Conservation (phyloP, 306 rosid species). For the Rubus idaeus region DNA sequence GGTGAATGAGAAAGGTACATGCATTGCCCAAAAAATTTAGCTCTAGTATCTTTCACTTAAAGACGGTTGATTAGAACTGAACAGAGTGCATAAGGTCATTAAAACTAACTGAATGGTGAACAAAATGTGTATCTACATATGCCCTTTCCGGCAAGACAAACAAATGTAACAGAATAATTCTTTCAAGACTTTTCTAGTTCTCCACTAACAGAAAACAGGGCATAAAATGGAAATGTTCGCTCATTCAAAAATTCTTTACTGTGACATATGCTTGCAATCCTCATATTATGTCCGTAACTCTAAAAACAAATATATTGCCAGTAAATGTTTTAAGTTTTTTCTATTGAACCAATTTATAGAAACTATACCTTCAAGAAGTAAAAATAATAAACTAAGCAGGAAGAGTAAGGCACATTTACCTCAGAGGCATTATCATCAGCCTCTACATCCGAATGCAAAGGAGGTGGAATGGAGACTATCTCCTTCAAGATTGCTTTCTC, state of each 20-base stretch:
- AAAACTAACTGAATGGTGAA: not conserved
- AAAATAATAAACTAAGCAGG: not conserved
- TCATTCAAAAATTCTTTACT: not conserved
- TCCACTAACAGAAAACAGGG: not conserved
- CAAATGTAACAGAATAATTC: not conserved
- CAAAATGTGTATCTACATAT: not conserved
- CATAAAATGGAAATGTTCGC: not conserved
- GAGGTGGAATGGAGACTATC: slow-evolving; percentile 38
- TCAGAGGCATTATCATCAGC: slow-evolving; percentile 59
- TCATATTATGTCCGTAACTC: not conserved
- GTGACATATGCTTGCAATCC: not conserved
- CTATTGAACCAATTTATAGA: not conserved
- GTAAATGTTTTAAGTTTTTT: not conserved
- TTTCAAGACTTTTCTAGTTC: not conserved
- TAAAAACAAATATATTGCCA: not conserved
- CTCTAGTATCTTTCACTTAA: not conserved
- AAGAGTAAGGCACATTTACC: slow-evolving; percentile 42
- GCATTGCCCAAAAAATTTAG: not conserved
- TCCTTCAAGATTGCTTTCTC: slow-evolving; percentile 66
- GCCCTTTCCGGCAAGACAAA: no score
- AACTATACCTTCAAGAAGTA: not conserved
- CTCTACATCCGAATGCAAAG: slow-evolving; percentile 46
- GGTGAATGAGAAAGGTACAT: slow-evolving; percentile 16
- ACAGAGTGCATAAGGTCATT: not conserved
- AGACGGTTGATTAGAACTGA: not conserved